Conservation (phyloP, 192 early-diverging fungal genomes). For the Mortierella hygrophila region DNA sequence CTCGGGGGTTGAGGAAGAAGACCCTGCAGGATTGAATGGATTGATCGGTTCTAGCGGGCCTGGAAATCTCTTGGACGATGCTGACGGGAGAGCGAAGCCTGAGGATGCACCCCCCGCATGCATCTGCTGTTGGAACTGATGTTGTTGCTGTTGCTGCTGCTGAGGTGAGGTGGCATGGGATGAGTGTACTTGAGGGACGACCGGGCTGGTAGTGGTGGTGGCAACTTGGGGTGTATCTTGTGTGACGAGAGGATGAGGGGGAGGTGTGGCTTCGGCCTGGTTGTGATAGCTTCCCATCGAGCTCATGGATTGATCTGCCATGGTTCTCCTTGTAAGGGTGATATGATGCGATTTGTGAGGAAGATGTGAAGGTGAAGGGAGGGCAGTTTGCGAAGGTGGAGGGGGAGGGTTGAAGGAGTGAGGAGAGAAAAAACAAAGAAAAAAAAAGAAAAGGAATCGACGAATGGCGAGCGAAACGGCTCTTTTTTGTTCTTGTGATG, state of each 20-base stretch:
- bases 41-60: slow-evolving; percentile 5
- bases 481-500: background rate
- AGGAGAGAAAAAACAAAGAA: slow-evolving; percentile 4
- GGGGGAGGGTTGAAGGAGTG: background rate
- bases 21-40: slow-evolving; percentile 20
- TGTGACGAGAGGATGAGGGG: background rate
- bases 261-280: too few species aligned
- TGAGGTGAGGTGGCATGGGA: background rate
- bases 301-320: background rate
- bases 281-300: background rate
- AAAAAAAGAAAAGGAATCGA: slow-evolving; percentile 11
- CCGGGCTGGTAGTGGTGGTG: background rate
- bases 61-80: slow-evolving; percentile 21
- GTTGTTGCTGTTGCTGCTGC: background rate
- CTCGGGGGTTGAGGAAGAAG: slow-evolving; percentile 18
- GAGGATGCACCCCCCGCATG: slow-evolving; percentile 35
- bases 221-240: background rate
- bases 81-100: slow-evolving; percentile 36
- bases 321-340: background rate
- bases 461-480: background rate
- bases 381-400: background rate
- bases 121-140: background rate
- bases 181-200: background rate
- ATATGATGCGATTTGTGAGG: background rate
- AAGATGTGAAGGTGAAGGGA: background rate